These are phyloP conservation scores for Cercospora sp. DNA, from an alignment of 2,329 filamentous ascomycete species.

Conservation along the genomic window DNA sequence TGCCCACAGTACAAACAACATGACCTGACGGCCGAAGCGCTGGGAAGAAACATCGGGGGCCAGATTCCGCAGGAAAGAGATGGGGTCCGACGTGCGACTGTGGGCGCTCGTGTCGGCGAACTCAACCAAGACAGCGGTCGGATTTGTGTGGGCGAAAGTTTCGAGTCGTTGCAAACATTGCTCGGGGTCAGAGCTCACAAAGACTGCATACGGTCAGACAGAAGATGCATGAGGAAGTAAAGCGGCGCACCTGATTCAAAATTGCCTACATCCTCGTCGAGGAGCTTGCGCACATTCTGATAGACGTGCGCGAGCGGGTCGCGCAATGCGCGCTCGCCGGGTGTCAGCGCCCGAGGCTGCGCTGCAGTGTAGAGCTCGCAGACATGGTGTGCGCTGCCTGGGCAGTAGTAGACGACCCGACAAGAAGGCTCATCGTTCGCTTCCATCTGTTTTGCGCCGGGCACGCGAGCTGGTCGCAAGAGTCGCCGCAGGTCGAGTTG, in stretches of 20 bases:
- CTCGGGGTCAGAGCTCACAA: constrained; percentile 32
- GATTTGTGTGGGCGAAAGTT: constrained; percentile 27
- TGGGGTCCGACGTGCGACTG: constrained; percentile 18
- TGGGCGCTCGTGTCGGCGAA: constrained; percentile 16
- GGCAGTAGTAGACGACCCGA: constrained; percentile 39
- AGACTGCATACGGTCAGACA: constrained; percentile 31
- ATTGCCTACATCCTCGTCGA: constrained; percentile 38
- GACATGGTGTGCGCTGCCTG: constrained; percentile 27
- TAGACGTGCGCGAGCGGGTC: constrained; percentile 27
- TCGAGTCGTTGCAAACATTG: constrained; percentile 33
- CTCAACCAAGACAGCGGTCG: constrained; percentile 37
- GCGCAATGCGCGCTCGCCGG: constrained; percentile 10
- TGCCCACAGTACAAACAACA: constrained; percentile 35
- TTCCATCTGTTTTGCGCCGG: constrained; percentile 35
- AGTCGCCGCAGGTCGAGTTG: neutral
- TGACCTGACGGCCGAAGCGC: constrained; percentile 33
- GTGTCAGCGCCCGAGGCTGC: constrained; percentile 21
- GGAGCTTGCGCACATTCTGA: constrained; percentile 34
- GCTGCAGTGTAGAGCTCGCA: constrained; percentile 31
- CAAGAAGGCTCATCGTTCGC: constrained; percentile 32
- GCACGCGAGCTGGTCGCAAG: constrained; percentile 10
- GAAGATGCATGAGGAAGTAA: neutral
- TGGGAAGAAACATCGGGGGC: constrained; percentile 31
- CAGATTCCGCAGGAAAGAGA: constrained; percentile 31
- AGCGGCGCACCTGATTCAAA: constrained; percentile 34